These are phyloP conservation scores for Phragmites australis DNA, from an alignment of 176 grass and related monocot genomes.

Conservation along the genomic window DNA sequence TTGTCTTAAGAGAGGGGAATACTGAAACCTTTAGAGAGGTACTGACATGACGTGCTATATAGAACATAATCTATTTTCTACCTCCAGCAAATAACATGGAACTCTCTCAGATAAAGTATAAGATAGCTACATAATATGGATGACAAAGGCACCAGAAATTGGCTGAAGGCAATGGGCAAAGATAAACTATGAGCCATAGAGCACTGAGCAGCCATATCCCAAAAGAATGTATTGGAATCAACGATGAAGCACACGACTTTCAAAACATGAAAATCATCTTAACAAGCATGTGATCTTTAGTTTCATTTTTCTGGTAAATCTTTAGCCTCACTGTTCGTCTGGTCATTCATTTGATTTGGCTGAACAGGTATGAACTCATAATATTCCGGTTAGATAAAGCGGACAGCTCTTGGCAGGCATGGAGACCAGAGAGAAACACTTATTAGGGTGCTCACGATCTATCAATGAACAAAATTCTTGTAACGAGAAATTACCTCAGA, in stretches of 20 bases:
- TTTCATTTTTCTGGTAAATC: neutral
- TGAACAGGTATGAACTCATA: slow-evolving; percentile 5
- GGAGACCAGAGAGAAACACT: neutral
- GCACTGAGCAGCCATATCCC: neutral
- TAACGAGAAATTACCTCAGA: slow-evolving; percentile 30
- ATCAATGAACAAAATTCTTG: slow-evolving; percentile 11
- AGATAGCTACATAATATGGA: slow-evolving; percentile 18
- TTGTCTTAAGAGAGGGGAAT: too few relatives aligned
- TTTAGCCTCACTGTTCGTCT: neutral
- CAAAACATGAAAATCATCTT: slow-evolving; percentile 6
- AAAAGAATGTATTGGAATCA: neutral
- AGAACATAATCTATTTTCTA: slow-evolving; percentile 7
- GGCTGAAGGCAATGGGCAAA: neutral
- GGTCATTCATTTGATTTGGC: neutral
- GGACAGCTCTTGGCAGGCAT: neutral
- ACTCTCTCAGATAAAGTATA: neutral
- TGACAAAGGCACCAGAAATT: neutral
- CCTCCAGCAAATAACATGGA: neutral
- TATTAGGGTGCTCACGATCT: neutral
- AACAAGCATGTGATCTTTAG: neutral
- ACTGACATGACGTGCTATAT: too few relatives aligned
- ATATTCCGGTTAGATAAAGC: neutral
- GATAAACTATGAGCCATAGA: neutral
- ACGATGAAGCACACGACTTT: slow-evolving; percentile 4
- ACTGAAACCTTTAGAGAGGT: too few relatives aligned